A percentile compares a stretch with the other conserved stretches of the same genome.
These are phyloP conservation scores for Ilyonectria robusta DNA, from an alignment of 2,329 filamentous ascomycete species.

Conservation along the genomic window DNA sequence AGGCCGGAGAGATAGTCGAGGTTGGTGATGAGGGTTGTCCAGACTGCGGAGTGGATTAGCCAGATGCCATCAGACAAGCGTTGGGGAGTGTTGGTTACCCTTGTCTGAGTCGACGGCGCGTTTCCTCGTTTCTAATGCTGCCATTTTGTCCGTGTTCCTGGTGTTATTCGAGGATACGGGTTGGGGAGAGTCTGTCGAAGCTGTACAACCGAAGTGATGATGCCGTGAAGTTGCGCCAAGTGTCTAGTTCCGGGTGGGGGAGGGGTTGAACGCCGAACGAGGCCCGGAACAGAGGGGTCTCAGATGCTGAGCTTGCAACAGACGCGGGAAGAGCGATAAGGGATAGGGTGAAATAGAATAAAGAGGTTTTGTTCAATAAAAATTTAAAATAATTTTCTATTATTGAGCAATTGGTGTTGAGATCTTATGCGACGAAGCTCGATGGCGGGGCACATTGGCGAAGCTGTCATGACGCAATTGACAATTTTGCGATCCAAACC, in stretches of 20 bases:
- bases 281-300: not conserved
- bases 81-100: constrained; percentile 44
- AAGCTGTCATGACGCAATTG: constrained; percentile 20
- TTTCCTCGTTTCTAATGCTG: constrained; percentile 36
- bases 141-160: constrained; percentile 39
- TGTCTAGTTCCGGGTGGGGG: constrained; percentile 24
- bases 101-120: constrained; percentile 58
- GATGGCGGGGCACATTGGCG: constrained; percentile 1
- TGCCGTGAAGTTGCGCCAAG: constrained; percentile 17
- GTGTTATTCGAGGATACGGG: constrained; percentile 2
- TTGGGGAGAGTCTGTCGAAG: not conserved
- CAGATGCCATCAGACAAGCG: constrained; percentile 11
- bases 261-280: constrained; percentile 22
- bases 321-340: not conserved
- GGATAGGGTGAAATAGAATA: too few species aligned
- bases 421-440: not conserved
- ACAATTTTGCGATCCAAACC: not conserved
- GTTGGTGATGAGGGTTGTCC: constrained; percentile 91
- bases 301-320: not conserved
- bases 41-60: constrained; percentile 70
- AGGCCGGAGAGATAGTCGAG: constrained; percentile 85
- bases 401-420: not conserved
- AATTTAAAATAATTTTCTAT: fast-evolving
- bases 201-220: not conserved
- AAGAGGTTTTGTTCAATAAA: too few species aligned